phyloP scores from a whole-genome alignment of 768 basidiomycete genomes.

The Tylopilus cervinicoccineus region DNA sequence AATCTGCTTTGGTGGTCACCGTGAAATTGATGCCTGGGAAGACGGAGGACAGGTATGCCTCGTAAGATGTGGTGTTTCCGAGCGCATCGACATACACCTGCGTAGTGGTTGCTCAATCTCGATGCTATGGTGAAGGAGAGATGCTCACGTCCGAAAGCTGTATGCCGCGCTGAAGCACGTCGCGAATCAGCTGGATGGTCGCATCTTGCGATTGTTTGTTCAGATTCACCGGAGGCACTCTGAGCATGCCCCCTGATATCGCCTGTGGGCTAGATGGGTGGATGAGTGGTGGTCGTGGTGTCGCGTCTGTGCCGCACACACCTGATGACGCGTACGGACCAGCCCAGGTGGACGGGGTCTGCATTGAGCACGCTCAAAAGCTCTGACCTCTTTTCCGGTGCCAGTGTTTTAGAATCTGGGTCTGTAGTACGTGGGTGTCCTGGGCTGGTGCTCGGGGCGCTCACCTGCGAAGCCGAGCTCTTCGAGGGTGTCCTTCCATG shows the following conservation, averaged over 20 bases:
- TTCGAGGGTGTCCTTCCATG: constrained; percentile 72
- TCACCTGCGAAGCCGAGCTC: constrained; percentile 87
- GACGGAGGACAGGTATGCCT: constrained; percentile 70
- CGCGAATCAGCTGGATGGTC: constrained; percentile 82
- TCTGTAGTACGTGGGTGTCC: neutral
- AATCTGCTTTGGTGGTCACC: constrained; percentile 90
- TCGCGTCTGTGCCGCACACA: constrained; percentile 28
- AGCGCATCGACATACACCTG: constrained; percentile 97
- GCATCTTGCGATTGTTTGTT: constrained; percentile 88
- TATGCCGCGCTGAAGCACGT: constrained; percentile 79
- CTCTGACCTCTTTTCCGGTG: constrained; percentile 58
- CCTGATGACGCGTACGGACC: constrained; percentile 81
- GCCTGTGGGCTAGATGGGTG: constrained; percentile 66
- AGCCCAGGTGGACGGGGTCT: constrained; percentile 67
- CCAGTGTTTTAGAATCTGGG: constrained; percentile 90
- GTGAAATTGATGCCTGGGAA: constrained; percentile 88
- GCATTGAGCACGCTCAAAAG: constrained; percentile 66
- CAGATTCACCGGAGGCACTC: constrained; percentile 77
- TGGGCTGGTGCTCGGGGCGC: constrained; percentile 10
- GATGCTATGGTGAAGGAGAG: neutral
- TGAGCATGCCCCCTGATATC: constrained; percentile 90
- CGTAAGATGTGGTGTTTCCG: constrained; percentile 81
- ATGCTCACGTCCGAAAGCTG: constrained; percentile 65
- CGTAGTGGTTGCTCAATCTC: neutral
- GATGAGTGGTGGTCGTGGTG: constrained; percentile 2